phyloP scores from a whole-genome alignment of 1,139 yeast genomes.

The Kurtzmaniella quercitrusa region DNA sequence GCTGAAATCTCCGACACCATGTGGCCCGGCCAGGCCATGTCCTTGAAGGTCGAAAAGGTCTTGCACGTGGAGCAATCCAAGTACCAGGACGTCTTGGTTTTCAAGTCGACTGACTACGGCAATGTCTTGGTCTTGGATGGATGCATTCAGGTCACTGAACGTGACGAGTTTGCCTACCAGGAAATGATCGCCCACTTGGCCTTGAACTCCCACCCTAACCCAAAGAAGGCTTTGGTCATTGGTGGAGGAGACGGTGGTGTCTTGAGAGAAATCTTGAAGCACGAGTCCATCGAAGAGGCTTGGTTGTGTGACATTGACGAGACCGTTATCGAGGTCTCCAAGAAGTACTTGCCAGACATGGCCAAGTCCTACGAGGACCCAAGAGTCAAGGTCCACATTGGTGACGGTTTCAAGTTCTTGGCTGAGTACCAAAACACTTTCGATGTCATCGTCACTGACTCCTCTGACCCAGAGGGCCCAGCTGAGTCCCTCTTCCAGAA shows the following conservation, averaged over 20 bases:
- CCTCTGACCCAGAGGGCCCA: conserved; percentile 97
- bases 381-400: conserved; percentile 76
- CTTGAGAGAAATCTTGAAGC: conserved; percentile 86
- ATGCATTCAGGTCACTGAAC: conserved; percentile 87
- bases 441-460: conserved; percentile 90
- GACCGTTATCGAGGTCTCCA: conserved; percentile 77
- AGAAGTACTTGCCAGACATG: conserved; percentile 82
- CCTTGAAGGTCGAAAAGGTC: conserved; percentile 74
- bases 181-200: conserved; percentile 94
- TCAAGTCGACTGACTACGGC: conserved; percentile 84
- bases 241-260: conserved; percentile 99
- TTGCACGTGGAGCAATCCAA: conserved; percentile 76
- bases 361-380: conserved; percentile 74
- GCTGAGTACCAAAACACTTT: conserved; percentile 66
- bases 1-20: conserved; percentile 79
- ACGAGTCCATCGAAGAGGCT: conserved; percentile 76
- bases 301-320: conserved; percentile 91
- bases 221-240: conserved; percentile 82
- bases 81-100: conserved; percentile 85
- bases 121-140: conserved; percentile 89
- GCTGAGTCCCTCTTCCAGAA: conserved; percentile 86
- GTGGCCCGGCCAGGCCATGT: conserved; percentile 98
- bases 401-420: conserved; percentile 90
- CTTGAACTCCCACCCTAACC: conserved; percentile 84
- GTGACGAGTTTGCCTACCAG: conserved; percentile 93